Base-by-base conservation (phyloP, 345 rosid genomes). In the Cardamine occulta region DNA sequence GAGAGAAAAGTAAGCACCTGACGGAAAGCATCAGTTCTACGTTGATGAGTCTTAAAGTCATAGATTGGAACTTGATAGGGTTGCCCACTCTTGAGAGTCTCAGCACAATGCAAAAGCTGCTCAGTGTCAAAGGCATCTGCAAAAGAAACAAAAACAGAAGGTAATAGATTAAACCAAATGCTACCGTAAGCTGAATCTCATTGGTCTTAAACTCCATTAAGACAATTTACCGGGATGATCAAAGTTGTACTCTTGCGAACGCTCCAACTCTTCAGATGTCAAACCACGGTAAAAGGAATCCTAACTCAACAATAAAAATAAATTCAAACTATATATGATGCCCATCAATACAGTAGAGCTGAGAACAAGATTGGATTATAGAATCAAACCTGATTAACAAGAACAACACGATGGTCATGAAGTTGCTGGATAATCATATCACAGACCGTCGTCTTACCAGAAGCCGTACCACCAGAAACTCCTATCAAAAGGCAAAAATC, bases 391-490 rank as follows among this genome's bases (percentile, higher is more conserved):
- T 95, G 99, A 78, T 85, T 95, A 58, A 95, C 88, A 26, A 90
- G 88, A 70, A 95, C 99, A 62, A 92, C 93, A 7, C 99, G 97
- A 66, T 95, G 99, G 79, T 95, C 99, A 60, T 90, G 99, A 75
- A 95, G 97, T 75, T 95, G 91, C 61, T 92, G 97, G 75, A 95
- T 95, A 63, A 95, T 92, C 97, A 92, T 89, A 68, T 95, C 99
- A 68, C 99, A 95, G 19, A 95, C 99, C 0, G 97, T 95, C 3
- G 99, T 95, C 82, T 95, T 95, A 45, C 99, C 99, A 0, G 99
- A 95, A 74, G 99, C 97, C 34, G 97, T 92, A 66, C 97, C 97
- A 60, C 99, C 99, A 6, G 93, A 90, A 34, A 95, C 99, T 32
- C 99, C 99, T 95, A 66, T 65, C 49, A 72, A 71, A 35, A n/a